Conservation (phyloP, 345 rosid genomes). For the Rhodamnia argentea region DNA sequence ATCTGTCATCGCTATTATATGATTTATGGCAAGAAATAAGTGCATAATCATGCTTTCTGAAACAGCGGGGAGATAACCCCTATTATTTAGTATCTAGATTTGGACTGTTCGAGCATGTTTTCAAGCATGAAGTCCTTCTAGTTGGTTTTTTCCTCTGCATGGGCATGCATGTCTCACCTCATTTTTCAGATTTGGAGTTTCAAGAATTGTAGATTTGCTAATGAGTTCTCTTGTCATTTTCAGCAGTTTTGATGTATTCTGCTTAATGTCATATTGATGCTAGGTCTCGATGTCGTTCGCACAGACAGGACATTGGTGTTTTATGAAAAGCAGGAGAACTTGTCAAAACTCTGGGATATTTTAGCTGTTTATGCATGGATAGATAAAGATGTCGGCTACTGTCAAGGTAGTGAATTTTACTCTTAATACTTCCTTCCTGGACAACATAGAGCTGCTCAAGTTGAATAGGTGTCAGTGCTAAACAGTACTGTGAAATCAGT, state of each 20-base stretch:
- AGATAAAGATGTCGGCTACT: conserved; percentile 89
- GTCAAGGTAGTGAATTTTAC: conserved; percentile 57
- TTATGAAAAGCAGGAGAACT: conserved; percentile 81
- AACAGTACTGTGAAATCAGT: not conserved
- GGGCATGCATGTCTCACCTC: not conserved
- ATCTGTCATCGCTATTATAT: not conserved
- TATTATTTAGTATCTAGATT: not conserved
- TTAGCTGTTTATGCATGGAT: conserved; percentile 94
- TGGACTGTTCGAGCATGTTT: not conserved
- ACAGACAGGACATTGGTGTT: conserved; percentile 86
- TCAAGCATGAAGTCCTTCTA: not conserved
- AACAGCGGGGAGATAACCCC: not conserved
- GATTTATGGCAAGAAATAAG: not conserved
- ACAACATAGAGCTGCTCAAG: not conserved
- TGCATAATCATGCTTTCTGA: not conserved
- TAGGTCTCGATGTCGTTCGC: conserved; percentile 89
- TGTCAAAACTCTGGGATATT: conserved; percentile 95
- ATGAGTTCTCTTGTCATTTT: not conserved
- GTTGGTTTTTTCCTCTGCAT: not conserved
- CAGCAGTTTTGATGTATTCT: not conserved
- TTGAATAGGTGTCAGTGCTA: not conserved
- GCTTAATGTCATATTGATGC: not conserved
- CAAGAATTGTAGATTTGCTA: not conserved
- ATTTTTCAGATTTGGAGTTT: not conserved
- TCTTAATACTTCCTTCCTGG: not conserved